phyloP scores from a whole-genome alignment of 2,329 filamentous ascomycete species.

The Aspergillus chevalieri region DNA sequence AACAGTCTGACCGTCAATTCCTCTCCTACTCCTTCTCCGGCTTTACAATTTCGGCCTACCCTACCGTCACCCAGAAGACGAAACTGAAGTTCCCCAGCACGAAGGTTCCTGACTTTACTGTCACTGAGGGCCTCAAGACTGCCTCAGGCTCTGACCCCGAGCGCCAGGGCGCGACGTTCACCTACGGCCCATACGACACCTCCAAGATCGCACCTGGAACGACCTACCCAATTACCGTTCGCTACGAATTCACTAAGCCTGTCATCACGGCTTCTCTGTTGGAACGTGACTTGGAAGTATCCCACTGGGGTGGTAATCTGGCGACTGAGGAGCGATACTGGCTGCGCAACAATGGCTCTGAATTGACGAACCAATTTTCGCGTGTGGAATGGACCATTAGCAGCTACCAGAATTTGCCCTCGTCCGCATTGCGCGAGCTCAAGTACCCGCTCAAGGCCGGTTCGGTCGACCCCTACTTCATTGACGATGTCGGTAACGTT shows the following conservation, averaged over 20 bases:
- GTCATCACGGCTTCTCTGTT: conserved; percentile 71
- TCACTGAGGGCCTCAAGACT: conserved; percentile 55
- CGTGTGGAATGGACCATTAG: conserved; percentile 69
- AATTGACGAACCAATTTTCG: conserved; percentile 65
- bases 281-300: conserved; percentile 89
- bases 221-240: conserved; percentile 64
- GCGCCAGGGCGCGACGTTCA: conserved; percentile 78
- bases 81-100: conserved; percentile 81
- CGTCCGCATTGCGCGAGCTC: conserved; percentile 73
- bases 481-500: conserved; percentile 93
- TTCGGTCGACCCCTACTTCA: conserved; percentile 85
- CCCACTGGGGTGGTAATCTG: conserved; percentile 95
- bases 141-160: conserved; percentile 64
- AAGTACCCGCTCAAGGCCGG: conserved; percentile 73
- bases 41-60: conserved; percentile 76
- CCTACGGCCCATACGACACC: conserved; percentile 78
- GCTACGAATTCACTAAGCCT: conserved; percentile 94
- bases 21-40: conserved; percentile 80
- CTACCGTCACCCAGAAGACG: conserved; percentile 89
- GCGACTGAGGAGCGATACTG: conserved; percentile 93
- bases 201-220: conserved; percentile 68
- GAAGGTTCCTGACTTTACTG: conserved; percentile 80
- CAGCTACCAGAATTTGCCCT: conserved; percentile 69
- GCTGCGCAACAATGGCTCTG: conserved; percentile 78
- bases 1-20: conserved; percentile 82